These are phyloP conservation scores for Thalassiosira mediterranea DNA, from an alignment of 352 stramenopile genomes.

Conservation along the genomic window DNA sequence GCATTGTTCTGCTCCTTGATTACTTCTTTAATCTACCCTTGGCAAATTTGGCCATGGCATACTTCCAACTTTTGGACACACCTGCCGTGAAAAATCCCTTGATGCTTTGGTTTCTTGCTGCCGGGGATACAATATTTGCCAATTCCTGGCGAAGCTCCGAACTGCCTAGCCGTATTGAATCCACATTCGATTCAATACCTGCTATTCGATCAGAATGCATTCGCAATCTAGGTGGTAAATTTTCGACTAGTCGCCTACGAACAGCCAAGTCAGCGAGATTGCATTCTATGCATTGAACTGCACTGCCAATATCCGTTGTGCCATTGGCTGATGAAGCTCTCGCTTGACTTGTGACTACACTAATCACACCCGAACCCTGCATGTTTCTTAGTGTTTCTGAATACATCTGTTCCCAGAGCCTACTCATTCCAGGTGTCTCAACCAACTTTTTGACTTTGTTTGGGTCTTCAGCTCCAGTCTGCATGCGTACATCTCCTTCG, in stretches of 20 bases:
- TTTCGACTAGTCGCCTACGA: slow-evolving; percentile 37
- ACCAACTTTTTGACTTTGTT: slow-evolving; percentile 80
- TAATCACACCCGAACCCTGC: slow-evolving; percentile 42
- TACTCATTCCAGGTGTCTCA: slow-evolving; percentile 62
- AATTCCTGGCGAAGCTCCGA: slow-evolving; percentile 33
- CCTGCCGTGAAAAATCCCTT: slow-evolving; percentile 80
- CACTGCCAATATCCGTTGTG: neutral
- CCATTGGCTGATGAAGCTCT: too few species aligned
- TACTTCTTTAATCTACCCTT: slow-evolving; percentile 64
- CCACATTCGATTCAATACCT: slow-evolving; percentile 8
- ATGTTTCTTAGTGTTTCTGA: slow-evolving; percentile 40
- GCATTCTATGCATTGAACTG: slow-evolving; percentile 25
- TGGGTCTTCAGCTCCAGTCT: slow-evolving; percentile 79
- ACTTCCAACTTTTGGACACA: slow-evolving; percentile 64
- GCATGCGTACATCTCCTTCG: slow-evolving; percentile 77
- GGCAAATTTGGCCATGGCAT: slow-evolving; percentile 76
- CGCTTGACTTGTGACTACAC: slow-evolving; percentile 11
- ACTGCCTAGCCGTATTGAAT: slow-evolving; percentile 20
- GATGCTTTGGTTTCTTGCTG: slow-evolving; percentile 70
- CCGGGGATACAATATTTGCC: slow-evolving; percentile 57
- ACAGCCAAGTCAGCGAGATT: slow-evolving; percentile 22
- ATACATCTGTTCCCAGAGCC: slow-evolving; percentile 76
- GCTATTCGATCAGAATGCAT: slow-evolving; percentile 41
- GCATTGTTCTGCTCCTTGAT: slow-evolving; percentile 6
- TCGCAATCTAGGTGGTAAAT: slow-evolving; percentile 40